Evolutionary conservation across 2,329 filamentous ascomycete species (phyloP), one percentile per base, ranked within the genome.

Genomic region (Ophiobolus disseminans): DNA sequence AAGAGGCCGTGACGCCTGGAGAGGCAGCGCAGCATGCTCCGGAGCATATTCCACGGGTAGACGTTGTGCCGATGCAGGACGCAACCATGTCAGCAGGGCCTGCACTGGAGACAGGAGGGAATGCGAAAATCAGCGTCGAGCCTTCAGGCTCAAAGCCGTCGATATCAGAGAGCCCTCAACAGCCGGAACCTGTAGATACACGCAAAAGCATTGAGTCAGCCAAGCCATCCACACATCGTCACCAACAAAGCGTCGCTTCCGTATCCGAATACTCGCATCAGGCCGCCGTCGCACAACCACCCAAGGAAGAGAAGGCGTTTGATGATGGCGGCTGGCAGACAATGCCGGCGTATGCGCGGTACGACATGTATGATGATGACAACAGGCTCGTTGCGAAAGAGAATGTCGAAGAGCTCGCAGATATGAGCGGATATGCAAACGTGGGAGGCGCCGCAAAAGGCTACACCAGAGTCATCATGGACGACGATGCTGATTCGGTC

Each of bases 331-430:
- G 88, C n/a, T 99, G 94, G 94, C 91, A 97, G 76, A 83, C 85
- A 2, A 99, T 99, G 94, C 94, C 93, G 1, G 86, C 94, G 1
- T 91, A 92, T 66, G 94, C 92, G 6, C 88, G 88, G 28, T 95
- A 94, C 70, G 93, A 97, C 73, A 89, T 96, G 59, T 99, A 97
- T 73, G 91, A 99, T 69, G 94, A 99, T 65, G 87, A 96, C 70
- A 89, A 96, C 60, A 89, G 84, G 58, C 80, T 99, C 21, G 81
- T 99, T 57, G 94, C 94, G 10, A 87, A 84, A 55, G 93, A 95
- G 61, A 87, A 88, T 49, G 79, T 82, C 30, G 85, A 88, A 50
- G 83, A 82, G 22, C 84, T 86, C 11, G 86, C 91, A 38, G 87
- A 87, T 45, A 81, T 83, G 35, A 84, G 86, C 53, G 86, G 83